Conservation (phyloP, 2,329 filamentous ascomycete species). For the Aspergillus ochraceoroseus region DNA sequence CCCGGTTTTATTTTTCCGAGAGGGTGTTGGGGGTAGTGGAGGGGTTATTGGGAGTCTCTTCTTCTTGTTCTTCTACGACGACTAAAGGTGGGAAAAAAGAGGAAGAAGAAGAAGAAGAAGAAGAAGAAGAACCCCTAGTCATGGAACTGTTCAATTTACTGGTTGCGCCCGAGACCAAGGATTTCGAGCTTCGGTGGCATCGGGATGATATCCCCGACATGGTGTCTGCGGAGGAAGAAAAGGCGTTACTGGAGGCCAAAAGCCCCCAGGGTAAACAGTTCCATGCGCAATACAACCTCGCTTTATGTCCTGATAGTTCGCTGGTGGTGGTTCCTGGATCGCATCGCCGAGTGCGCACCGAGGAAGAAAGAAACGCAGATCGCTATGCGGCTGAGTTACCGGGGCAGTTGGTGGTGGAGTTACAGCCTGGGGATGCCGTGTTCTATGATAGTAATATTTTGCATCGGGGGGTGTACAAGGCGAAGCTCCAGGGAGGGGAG, state of each 20-base stretch:
- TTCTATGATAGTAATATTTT: constrained; percentile 92
- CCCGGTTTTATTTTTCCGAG: constrained; percentile 65
- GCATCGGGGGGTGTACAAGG: constrained; percentile 43
- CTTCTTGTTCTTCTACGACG: too few species aligned
- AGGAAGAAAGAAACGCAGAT: constrained; percentile 61
- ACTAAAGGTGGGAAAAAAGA: constrained; percentile 20
- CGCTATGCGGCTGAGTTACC: constrained; percentile 60
- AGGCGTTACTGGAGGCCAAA: constrained; percentile 52
- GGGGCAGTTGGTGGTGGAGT: constrained; percentile 59
- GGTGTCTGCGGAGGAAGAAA: constrained; percentile 63
- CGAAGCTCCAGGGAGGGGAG: constrained; percentile 34
- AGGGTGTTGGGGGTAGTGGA: constrained; percentile 59
- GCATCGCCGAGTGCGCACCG: constrained; percentile 66
- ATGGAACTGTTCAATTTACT: constrained; percentile 89
- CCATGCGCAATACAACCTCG: constrained; percentile 85
- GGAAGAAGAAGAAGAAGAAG: constrained; percentile 25
- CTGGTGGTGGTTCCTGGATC: constrained; percentile 73
- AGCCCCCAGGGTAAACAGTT: constrained; percentile 48
- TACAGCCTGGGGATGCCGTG: constrained; percentile 70
- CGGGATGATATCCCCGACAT: constrained; percentile 72
- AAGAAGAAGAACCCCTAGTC: constrained; percentile 60
- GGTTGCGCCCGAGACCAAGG: constrained; percentile 60
- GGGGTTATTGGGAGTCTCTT: constrained; percentile 46
- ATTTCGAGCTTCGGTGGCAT: constrained; percentile 79
- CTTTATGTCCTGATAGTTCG: constrained; percentile 68